phyloP scores from a whole-genome alignment of 257 asterid species.

The Forsythia suspensa region DNA sequence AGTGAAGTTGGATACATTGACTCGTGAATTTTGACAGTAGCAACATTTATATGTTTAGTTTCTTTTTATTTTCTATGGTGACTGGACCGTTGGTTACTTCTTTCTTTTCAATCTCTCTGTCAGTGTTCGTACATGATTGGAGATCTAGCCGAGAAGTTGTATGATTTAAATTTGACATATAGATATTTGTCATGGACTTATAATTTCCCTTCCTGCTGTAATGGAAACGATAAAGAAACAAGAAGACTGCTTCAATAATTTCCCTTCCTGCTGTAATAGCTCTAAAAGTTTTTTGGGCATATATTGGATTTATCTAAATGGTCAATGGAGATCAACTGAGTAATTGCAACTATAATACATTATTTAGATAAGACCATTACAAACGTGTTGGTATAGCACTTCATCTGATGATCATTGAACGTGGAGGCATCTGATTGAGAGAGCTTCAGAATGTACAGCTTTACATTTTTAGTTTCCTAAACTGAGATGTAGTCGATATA shows the following conservation, averaged over 20 bases:
- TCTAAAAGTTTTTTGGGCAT: not conserved
- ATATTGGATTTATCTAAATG: not conserved
- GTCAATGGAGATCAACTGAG: not conserved
- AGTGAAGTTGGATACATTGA: constrained; percentile 12
- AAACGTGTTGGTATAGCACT: not conserved
- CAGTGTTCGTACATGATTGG: not conserved
- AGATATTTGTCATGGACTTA: not conserved
- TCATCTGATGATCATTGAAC: not conserved
- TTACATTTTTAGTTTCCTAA: constrained; percentile 1
- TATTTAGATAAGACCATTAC: not conserved
- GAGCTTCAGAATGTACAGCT: constrained; percentile 4
- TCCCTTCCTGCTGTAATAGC: not conserved
- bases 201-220: not conserved
- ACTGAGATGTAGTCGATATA: not conserved
- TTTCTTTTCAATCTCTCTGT: not conserved
- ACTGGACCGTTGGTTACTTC: not conserved
- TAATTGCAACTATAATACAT: not conserved
- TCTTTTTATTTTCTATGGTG: constrained; percentile 8
- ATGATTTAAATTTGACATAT: not conserved
- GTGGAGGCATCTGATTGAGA: constrained; percentile 2
- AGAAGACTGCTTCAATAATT: not conserved
- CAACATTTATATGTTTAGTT: constrained; percentile 5
- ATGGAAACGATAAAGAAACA: not conserved
- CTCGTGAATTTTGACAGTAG: constrained; percentile 1
- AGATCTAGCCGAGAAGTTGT: not conserved